These are phyloP conservation scores for Ramalina peruviana DNA, from an alignment of 495 filamentous ascomycete species.

Conservation along the genomic window DNA sequence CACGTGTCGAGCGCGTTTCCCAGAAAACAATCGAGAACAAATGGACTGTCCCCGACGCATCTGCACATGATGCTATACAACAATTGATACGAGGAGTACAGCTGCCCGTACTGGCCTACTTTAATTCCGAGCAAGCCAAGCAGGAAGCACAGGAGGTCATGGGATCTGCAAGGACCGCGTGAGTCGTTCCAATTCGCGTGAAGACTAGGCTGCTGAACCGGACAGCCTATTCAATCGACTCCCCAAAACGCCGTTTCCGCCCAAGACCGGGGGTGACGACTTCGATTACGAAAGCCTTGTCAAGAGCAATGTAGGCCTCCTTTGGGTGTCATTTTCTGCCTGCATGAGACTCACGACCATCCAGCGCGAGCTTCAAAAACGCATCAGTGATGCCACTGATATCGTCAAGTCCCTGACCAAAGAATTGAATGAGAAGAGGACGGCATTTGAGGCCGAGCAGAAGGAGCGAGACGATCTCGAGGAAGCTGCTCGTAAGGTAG, in stretches of 20 bases:
- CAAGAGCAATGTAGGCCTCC: constrained; percentile 35
- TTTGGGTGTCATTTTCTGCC: not conserved
- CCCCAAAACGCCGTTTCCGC: constrained; percentile 47
- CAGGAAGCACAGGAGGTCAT: constrained; percentile 42
- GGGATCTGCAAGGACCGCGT: constrained; percentile 34
- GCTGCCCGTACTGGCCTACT: constrained; percentile 38
- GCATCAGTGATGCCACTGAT: constrained; percentile 39
- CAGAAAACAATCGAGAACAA: constrained; percentile 41
- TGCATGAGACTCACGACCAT: constrained; percentile 1
- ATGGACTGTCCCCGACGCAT: constrained; percentile 42
- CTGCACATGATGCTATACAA: constrained; percentile 36
- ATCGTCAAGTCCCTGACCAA: constrained; percentile 37
- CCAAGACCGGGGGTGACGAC: constrained; percentile 36
- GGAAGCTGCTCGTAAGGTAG: constrained; percentile 31
- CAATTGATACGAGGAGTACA: constrained; percentile 40
- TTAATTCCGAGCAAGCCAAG: constrained; percentile 40
- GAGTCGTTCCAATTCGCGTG: constrained; percentile 3
- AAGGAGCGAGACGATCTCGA: constrained; percentile 37
- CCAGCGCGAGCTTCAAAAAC: constrained; percentile 35
- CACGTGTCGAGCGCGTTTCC: constrained; percentile 37
- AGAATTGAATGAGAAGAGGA: constrained; percentile 41
- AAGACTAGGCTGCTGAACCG: constrained; percentile 3
- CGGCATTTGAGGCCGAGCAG: constrained; percentile 34
- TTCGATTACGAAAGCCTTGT: constrained; percentile 49
- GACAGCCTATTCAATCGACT: constrained; percentile 32